Base-by-base conservation (phyloP, 345 rosid species). In the Anastatica hierochuntica region DNA sequence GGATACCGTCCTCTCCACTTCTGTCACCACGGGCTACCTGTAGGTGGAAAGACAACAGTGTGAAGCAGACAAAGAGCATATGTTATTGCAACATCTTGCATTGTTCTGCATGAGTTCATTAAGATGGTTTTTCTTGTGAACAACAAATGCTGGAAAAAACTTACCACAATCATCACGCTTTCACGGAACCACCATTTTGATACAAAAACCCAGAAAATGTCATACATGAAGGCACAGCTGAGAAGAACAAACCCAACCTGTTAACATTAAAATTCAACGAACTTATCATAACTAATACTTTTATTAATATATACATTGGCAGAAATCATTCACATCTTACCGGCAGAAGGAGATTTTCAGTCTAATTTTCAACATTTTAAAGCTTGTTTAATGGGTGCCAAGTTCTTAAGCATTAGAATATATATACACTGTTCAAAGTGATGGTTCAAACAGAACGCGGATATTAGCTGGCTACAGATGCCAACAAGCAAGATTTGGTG, bases 121-220 rank as follows among this genome's bases (percentile, higher is more conserved):
- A n/a, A n/a, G n/a, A n/a, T n/a, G n/a, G n/a, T n/a, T n/a, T n/a
- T n/a, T n/a, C n/a, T n/a, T n/a, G n/a, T n/a, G n/a, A n/a, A n/a
- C n/a, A n/a, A n/a, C n/a, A n/a, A n/a, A n/a, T n/a, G n/a, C 33
- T 35, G 44, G 49, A 24, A 35, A 29, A 18, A 62, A 62, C 95
- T 75, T 60, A 88, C 98, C 83, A 83, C 98, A 69, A 92, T 92
- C 98, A 92, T 92, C 64, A 92, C 98, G 39, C 98, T 92, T 75
- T 88, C 98, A 62, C 81, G 81, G 77, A 92, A 88, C 98, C 79
- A 81, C 82, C 79, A 64, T 66, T 92, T 92, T n/a, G 96, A 88
- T 71, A 79, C 81, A 68, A 92, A 85, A 26, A 92, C 98, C 98
- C 98, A 92, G 74, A 92, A 92, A 75, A 92, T 88, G 69, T 92